Evolutionary conservation across 352 stramenopile species (phyloP).

Genomic region (Halophytophthora batemanensis): DNA sequence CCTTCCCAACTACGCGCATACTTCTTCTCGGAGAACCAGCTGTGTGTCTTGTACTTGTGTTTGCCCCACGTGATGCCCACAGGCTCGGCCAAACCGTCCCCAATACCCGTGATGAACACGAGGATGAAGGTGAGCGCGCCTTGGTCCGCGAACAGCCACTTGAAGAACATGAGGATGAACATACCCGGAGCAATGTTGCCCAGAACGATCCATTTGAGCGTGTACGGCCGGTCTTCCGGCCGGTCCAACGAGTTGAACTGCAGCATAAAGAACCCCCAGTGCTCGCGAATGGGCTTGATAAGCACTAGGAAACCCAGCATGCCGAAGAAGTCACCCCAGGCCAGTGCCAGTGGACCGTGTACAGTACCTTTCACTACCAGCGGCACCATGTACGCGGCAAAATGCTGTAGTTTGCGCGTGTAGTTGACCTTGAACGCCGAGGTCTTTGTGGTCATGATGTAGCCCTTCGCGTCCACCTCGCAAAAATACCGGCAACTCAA

Average conservation of each 20-base stretch:
- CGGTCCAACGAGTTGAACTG: slow-evolving; percentile 87
- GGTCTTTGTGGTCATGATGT: slow-evolving; percentile 80
- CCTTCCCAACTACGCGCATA: slow-evolving; percentile 80
- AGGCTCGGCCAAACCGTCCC: slow-evolving; percentile 70
- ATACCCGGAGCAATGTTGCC: slow-evolving; percentile 79
- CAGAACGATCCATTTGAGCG: slow-evolving; percentile 76
- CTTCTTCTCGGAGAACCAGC: slow-evolving; percentile 73
- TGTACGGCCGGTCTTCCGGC: slow-evolving; percentile 76
- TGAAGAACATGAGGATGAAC: slow-evolving; percentile 85
- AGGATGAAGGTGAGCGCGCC: slow-evolving; percentile 82
- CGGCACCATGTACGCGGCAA: slow-evolving; percentile 79
- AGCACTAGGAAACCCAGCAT: slow-evolving; percentile 78
- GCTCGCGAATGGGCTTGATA: slow-evolving; percentile 81
- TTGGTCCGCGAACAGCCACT: slow-evolving; percentile 76
- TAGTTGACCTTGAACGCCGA: slow-evolving; percentile 89
- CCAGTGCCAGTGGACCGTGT: slow-evolving; percentile 59
- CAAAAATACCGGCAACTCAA: slow-evolving; percentile 82
- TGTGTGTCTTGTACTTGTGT: slow-evolving; percentile 81
- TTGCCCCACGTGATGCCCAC: slow-evolving; percentile 77
- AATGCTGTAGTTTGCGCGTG: slow-evolving; percentile 76
- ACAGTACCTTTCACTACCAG: slow-evolving; percentile 65
- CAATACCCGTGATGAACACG: slow-evolving; percentile 79
- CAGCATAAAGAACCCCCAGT: slow-evolving; percentile 82
- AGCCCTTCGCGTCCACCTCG: slow-evolving; percentile 74
- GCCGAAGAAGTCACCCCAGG: slow-evolving; percentile 81